Evolutionary conservation across 169 alveolate species (phyloP), one percentile per base, ranked within the genome.

Genomic region (Plasmodium vivax): DNA sequence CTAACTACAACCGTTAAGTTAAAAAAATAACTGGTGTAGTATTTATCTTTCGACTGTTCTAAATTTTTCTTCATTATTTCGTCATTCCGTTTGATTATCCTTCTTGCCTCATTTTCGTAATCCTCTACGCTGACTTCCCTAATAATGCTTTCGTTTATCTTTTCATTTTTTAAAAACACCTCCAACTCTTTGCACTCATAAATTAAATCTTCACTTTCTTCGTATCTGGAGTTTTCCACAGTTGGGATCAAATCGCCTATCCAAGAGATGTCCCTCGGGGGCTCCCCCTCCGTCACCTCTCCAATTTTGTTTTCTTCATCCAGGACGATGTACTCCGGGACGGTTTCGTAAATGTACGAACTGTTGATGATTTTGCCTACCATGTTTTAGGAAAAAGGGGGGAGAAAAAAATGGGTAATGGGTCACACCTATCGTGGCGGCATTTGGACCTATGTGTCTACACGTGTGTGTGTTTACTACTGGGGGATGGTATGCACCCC

Each of bases 301-400:
- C 54, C 58, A 7, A 27, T 10, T 68, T 12, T 36, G n/a, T 54
- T 12, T 41, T 3, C 47, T 77, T 85, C 80, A 19, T 47, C 93
- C 41, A 85, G 74, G 12, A 77, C 85, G 30, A 85, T 8, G 51
- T 85, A 85, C 27, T 85, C 93, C 56, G 93, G 93, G 3, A 75
- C 73, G 16, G 93, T 85, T 77, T 85, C 93, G 72, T 85, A 85
- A 23, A 85, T 27, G 62, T 85, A 85, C 10, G 93, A 85, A 27
- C 77, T 85, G 34, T 85, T 85, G 51, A 85, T 85, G 32, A 85
- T 74, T 74, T 85, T 85, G 6, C 93, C 93, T 85, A 16, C 7
- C 68, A 34, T 2, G 38, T 68, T 19, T 27, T 1, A 51, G 19
- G 30, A 71, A 75, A 30, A 85, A 85, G 71, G 72, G 0, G 0